Percentiles rank a stretch among this genome's conserved stretches.
These are phyloP conservation scores for Margaritispora aquatica DNA, from an alignment of 495 filamentous ascomycete genomes.

Conservation along the genomic window DNA sequence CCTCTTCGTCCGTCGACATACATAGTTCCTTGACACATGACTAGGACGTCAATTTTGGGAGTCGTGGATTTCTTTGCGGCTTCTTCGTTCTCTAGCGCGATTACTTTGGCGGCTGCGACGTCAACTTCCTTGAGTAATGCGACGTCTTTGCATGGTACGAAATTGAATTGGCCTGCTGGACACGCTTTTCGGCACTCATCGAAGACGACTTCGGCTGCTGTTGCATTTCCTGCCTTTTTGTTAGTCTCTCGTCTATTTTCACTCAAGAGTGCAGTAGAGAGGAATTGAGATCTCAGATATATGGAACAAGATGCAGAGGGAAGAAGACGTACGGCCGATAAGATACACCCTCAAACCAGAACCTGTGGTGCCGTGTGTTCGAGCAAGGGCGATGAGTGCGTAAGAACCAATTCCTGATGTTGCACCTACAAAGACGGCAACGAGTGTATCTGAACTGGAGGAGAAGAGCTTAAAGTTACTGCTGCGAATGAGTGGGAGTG, in stretches of 20 bases:
- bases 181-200: slow-evolving; percentile 17
- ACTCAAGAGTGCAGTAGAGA: too few species aligned
- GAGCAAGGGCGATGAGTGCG: slow-evolving; percentile 30
- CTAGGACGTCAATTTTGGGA: slow-evolving; percentile 14
- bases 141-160: slow-evolving; percentile 17
- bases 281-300: too few species aligned
- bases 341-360: slow-evolving; percentile 26
- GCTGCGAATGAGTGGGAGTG: background rate
- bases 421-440: slow-evolving; percentile 27
- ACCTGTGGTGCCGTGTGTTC: slow-evolving; percentile 18
- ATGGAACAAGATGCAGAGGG: too few species aligned
- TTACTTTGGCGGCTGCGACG: slow-evolving; percentile 17
- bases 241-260: too few species aligned
- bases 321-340: slow-evolving; percentile 32
- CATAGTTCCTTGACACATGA: slow-evolving; percentile 21
- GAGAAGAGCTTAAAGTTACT: slow-evolving; percentile 1
- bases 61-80: background rate
- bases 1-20: slow-evolving; percentile 10
- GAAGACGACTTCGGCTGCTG: slow-evolving; percentile 27
- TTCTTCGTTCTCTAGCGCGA: background rate
- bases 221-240: too few species aligned
- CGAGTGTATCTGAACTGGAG: slow-evolving; percentile 5
- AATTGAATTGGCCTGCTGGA: slow-evolving; percentile 13
- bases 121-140: slow-evolving; percentile 21
- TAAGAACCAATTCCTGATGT: slow-evolving; percentile 34